These are phyloP conservation scores for Shiraia sp. DNA, from an alignment of 2,329 filamentous ascomycete species.

Conservation along the genomic window DNA sequence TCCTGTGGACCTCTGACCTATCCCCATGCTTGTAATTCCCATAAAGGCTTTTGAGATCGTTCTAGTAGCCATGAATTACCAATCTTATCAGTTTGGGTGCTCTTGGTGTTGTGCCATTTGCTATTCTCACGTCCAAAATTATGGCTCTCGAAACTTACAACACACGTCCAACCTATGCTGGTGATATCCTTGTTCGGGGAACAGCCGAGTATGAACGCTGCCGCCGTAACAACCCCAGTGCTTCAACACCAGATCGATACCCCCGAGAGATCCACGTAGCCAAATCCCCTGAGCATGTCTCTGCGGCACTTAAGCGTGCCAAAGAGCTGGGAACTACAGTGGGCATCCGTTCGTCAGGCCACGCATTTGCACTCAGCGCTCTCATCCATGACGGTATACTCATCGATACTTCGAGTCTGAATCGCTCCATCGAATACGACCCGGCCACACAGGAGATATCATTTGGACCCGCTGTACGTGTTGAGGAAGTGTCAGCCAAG, in stretches of 20 bases:
- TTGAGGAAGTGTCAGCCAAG: constrained; percentile 8
- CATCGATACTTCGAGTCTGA: constrained; percentile 19
- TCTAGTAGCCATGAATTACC: too few species aligned
- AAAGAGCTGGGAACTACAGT: neutral
- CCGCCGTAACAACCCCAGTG: neutral
- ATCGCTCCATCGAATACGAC: constrained; percentile 16
- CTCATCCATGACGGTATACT: constrained; percentile 19
- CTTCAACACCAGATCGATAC: neutral
- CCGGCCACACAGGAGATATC: constrained; percentile 9
- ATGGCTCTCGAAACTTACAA: neutral
- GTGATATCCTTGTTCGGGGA: neutral
- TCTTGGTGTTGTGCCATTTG: neutral
- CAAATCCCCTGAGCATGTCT: neutral
- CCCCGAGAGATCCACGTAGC: neutral
- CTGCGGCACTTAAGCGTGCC: neutral
- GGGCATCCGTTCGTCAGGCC: neutral
- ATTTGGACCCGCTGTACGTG: constrained; percentile 19
- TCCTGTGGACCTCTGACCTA: too few species aligned
- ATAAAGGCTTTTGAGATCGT: too few species aligned
- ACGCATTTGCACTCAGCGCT: constrained; percentile 8
- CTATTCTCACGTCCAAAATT: neutral
- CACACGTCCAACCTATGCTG: neutral
- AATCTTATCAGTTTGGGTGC: neutral
- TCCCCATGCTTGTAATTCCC: too few species aligned
- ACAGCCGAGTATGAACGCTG: neutral